Percentiles rank a stretch among this genome's conserved stretches.
phyloP scores from a whole-genome alignment of 805 yeast genomes.

The Pichia occidentalis region DNA sequence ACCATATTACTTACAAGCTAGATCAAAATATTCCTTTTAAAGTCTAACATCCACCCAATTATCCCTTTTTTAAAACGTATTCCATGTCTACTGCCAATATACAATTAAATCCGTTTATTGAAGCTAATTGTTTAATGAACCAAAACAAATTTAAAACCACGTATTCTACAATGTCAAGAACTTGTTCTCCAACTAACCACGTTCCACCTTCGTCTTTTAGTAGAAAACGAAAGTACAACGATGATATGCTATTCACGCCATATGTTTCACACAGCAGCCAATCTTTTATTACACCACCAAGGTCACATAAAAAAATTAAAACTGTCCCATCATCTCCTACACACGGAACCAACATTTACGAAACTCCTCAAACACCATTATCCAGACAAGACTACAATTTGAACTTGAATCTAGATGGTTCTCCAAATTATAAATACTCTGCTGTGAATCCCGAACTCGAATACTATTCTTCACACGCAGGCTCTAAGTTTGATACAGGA shows the following conservation, averaged over 20 bases:
- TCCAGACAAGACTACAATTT: conserved; percentile 3
- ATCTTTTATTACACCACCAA: conserved; percentile 13
- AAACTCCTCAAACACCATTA: conserved; percentile 22
- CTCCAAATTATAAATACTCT: conserved; percentile 9
- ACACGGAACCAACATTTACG: conserved; percentile 3
- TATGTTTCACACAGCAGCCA: not conserved
- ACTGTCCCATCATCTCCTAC: conserved; percentile 30
- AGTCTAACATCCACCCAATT: no score
- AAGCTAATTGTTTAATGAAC: not conserved
- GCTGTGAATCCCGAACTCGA: conserved; percentile 16
- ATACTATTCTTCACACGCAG: conserved; percentile 5
- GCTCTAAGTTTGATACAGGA: conserved; percentile 8
- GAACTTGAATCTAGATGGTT: not conserved
- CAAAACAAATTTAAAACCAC: not conserved
- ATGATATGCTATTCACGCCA: conserved; percentile 5
- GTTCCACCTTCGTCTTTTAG: not conserved
- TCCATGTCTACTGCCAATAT: conserved; percentile 3
- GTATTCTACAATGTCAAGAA: conserved; percentile 8
- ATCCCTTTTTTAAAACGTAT: no score
- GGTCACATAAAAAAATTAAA: conserved; percentile 20
- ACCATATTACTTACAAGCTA: no score
- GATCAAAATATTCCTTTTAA: no score
- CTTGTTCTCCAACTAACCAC: not conserved
- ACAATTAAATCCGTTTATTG: conserved; percentile 2
- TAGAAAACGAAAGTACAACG: conserved; percentile 7